Conservation (phyloP, 441 rosid species). For the Rhodomyrtus psidioides region DNA sequence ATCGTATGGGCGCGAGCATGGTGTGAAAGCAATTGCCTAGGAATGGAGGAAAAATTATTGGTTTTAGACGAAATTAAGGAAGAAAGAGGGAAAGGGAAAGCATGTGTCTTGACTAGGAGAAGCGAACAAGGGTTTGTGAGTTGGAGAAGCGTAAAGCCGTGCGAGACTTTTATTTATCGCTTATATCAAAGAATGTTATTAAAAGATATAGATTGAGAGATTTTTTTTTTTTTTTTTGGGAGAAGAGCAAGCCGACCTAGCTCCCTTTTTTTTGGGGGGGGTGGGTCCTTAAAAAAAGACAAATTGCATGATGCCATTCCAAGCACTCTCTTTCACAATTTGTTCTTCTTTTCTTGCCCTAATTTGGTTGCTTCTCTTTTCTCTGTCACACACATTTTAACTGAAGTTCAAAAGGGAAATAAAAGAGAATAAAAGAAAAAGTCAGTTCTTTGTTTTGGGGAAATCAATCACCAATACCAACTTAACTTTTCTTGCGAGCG, state of each 20-base stretch:
- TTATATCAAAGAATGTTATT: background rate
- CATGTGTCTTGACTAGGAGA: constrained; percentile 1
- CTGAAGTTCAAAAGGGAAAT: background rate
- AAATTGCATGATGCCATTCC: constrained; percentile 25
- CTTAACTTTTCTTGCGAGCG: constrained; percentile 7
- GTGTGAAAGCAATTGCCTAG: background rate
- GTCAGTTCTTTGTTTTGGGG: constrained; percentile 26
- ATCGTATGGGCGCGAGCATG: background rate
- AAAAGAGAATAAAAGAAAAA: background rate
- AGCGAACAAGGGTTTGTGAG: constrained; percentile 16
- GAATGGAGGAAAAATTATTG: background rate
- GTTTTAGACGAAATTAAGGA: background rate
- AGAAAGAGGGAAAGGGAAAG: constrained; percentile 1
- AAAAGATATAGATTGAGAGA: background rate
- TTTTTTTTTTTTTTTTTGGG: background rate
- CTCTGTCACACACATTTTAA: constrained; percentile 17
- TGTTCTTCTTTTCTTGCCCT: background rate
- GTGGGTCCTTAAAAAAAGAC: constrained; percentile 30
- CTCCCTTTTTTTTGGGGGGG: too few relatives aligned
- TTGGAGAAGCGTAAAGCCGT: constrained; percentile 10
- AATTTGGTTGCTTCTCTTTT: constrained; percentile 21
- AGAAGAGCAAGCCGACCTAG: background rate
- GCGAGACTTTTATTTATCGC: background rate
- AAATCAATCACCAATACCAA: constrained; percentile 18
- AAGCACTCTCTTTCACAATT: constrained; percentile 23